These are phyloP conservation scores for Trichoderma asperellum DNA, from an alignment of 2,329 filamentous ascomycete genomes.

Conservation along the genomic window DNA sequence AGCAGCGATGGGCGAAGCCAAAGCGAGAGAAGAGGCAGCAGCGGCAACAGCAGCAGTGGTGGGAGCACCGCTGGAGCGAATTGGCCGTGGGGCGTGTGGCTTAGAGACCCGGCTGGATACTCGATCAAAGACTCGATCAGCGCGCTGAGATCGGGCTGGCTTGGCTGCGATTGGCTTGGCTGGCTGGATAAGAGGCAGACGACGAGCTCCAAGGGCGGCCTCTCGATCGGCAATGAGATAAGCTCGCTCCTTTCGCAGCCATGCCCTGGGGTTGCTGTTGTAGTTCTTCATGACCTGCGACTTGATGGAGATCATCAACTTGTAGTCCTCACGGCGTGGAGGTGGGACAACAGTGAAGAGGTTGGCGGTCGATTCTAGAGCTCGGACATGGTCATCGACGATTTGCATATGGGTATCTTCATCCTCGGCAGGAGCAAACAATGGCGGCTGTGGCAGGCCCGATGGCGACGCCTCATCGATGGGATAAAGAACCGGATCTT, in stretches of 20 bases:
- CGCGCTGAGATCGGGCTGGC: constrained; percentile 37
- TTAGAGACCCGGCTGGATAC: constrained; percentile 38
- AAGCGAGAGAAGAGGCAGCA: background rate
- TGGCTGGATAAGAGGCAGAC: constrained; percentile 49
- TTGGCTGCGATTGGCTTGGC: constrained; percentile 44
- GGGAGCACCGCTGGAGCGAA: constrained; percentile 39
- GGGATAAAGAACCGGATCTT: constrained; percentile 64
- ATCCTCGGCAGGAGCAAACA: constrained; percentile 52
- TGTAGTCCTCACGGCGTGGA: constrained; percentile 58
- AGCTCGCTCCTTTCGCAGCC: constrained; percentile 56
- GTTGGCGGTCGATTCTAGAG: constrained; percentile 47
- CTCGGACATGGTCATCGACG: constrained; percentile 55
- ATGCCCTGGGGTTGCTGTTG: constrained; percentile 49
- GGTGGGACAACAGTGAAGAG: constrained; percentile 47
- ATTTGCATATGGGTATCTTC: constrained; percentile 50
- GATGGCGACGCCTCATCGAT: constrained; percentile 45
- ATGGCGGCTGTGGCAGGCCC: constrained; percentile 51
- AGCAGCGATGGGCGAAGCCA: constrained; percentile 37
- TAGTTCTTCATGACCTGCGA: constrained; percentile 56
- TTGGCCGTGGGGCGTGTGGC: constrained; percentile 43
- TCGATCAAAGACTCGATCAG: constrained; percentile 36
- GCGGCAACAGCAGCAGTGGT: background rate
- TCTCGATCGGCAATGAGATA: constrained; percentile 54
- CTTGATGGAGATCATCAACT: constrained; percentile 55
- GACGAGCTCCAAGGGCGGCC: constrained; percentile 42